Evolutionary conservation across 1,284 basidiomycete genomes (phyloP), one percentile per base, ranked within the genome.

Genomic region (Cutaneotrichosporon sp.): DNA sequence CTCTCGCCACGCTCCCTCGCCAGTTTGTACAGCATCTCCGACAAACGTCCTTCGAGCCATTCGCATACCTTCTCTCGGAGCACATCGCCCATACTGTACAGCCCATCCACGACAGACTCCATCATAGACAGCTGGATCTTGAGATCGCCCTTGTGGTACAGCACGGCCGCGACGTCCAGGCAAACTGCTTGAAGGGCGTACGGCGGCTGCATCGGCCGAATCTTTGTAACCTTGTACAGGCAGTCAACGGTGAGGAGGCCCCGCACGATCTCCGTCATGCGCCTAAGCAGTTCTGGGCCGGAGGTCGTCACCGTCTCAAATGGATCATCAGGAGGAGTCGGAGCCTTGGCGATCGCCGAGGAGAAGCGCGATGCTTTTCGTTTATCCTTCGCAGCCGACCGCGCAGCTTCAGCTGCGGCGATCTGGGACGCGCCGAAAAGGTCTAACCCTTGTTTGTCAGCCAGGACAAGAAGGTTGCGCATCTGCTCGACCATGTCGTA

Each of bases 11-110:
- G 39, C 16, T 61, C 64, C 19, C 41, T 53, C 6, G 57, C 65
- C 34, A 66, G 51, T 4, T 34, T 46, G 0, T 37, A 29, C 22
- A 69, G 57, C 22, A 68, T 43, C 34, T 67, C 64, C 0, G 50
- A 61, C 20, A 73, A 27, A 22, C 65, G 46, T 2, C 67, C 65
- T 37, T 70, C 67, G 60, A 80, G 56, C 79, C 80, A 54, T 67
- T 77, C 49, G 71, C 76, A 61, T 63, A 80, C 49, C 67, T 76
- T 17, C 74, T 78, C 70, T 37, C 59, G 7, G 67, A 80, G 54
- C 65, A 76, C 61, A 59, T 74, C 61, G 43, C 68, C 38, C 57
- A 70, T 61, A 6, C 58, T 55, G 57, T 68, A 65, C 29, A 69
- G 46, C 37, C 63, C 56, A 46, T 63, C 58, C 17, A 65, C 46